Percentiles rank a stretch among this genome's conserved stretches.
phyloP scores from a whole-genome alignment of 805 yeast species.

The Lipomyces lipofer region DNA sequence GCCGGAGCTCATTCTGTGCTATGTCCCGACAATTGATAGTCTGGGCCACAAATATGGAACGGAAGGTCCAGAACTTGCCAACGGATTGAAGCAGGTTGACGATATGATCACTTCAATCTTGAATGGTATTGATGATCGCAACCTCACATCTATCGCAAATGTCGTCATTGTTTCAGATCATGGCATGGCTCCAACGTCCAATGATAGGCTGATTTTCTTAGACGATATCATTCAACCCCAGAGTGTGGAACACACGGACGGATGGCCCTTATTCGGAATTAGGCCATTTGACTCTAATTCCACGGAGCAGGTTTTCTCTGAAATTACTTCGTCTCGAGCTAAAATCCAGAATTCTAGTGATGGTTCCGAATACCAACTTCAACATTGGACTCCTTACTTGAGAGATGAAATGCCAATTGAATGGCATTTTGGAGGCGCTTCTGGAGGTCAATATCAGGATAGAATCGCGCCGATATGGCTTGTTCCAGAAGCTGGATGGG shows the following conservation, averaged over 20 bases:
- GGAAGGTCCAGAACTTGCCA: constrained; percentile 55
- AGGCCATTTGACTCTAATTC: constrained; percentile 52
- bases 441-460: constrained; percentile 46
- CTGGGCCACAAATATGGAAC: constrained; percentile 75
- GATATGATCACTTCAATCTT: constrained; percentile 54
- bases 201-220: constrained; percentile 63
- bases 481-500: constrained; percentile 79
- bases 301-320: constrained; percentile 50
- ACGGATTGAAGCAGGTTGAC: constrained; percentile 66
- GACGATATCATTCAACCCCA: constrained; percentile 66
- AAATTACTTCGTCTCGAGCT: constrained; percentile 42
- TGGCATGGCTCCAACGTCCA: constrained; percentile 88
- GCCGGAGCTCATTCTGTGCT: constrained; percentile 75
- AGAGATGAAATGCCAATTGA: constrained; percentile 56
- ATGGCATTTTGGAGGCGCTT: constrained; percentile 56
- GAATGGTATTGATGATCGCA: constrained; percentile 52
- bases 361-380: constrained; percentile 26
- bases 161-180: constrained; percentile 83
- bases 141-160: constrained; percentile 66
- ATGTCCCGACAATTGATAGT: constrained; percentile 81
- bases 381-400: constrained; percentile 49
- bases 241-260: constrained; percentile 64
- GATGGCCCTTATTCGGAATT: constrained; percentile 84
- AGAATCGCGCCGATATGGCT: constrained; percentile 86
- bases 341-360: constrained; percentile 37